These are phyloP conservation scores for Zymoseptoria ardabiliae DNA, from an alignment of 2,329 filamentous ascomycete genomes.

Conservation along the genomic window DNA sequence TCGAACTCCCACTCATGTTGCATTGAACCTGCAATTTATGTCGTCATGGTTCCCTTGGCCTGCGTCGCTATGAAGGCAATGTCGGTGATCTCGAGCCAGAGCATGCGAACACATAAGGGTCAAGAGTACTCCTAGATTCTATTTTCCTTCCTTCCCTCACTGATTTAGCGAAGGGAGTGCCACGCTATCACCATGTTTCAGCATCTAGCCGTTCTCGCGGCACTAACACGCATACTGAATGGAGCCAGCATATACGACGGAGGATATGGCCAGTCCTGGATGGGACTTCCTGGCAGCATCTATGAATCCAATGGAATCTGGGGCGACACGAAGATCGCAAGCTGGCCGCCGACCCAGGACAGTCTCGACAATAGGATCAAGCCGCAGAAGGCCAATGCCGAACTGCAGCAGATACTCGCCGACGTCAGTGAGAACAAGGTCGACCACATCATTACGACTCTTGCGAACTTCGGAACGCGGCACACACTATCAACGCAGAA, in stretches of 20 bases:
- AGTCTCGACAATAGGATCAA: slow-evolving; percentile 27
- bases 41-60: not conserved
- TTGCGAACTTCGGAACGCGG: slow-evolving; percentile 51
- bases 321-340: slow-evolving; percentile 19
- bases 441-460: slow-evolving; percentile 45
- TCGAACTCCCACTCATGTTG: not conserved
- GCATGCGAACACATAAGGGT: not conserved
- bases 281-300: slow-evolving; percentile 20
- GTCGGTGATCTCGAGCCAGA: not conserved
- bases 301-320: slow-evolving; percentile 15
- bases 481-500: slow-evolving; percentile 51
- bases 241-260: not conserved
- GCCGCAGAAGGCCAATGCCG: slow-evolving; percentile 36
- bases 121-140: not conserved
- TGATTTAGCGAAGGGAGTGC: not conserved
- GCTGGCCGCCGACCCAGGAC: slow-evolving; percentile 37
- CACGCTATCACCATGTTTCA: not conserved
- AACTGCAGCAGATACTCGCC: slow-evolving; percentile 34
- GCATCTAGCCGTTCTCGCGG: not conserved
- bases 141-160: not conserved
- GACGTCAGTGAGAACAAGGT: slow-evolving; percentile 40
- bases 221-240: not conserved
- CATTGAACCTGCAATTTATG: not conserved
- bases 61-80: not conserved
- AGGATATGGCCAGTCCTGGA: slow-evolving; percentile 14